phyloP scores from a whole-genome alignment of 2,329 filamentous ascomycete genomes.

The Fusarium domesticum region DNA sequence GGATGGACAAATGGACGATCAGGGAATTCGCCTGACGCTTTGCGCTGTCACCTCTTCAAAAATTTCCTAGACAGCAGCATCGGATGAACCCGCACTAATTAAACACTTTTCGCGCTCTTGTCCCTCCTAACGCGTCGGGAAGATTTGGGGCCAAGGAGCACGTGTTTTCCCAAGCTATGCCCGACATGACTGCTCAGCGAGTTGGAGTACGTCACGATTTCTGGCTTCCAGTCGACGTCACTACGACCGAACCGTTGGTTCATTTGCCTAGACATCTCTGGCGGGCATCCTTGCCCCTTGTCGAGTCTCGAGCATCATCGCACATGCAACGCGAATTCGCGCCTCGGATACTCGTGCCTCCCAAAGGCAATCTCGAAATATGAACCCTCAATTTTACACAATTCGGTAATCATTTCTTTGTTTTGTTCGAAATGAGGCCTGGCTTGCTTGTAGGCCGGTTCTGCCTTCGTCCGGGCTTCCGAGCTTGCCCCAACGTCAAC shows the following conservation, averaged over 20 bases:
- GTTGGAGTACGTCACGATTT: constrained; percentile 16
- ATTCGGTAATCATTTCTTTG: constrained; percentile 6
- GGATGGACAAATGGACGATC: constrained; percentile 14
- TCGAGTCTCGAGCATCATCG: constrained; percentile 18
- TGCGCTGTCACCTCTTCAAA: constrained; percentile 16
- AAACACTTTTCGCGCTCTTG: not conserved
- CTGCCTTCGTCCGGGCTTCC: constrained; percentile 40
- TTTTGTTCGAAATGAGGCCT: constrained; percentile 44
- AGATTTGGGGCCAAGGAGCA: constrained; percentile 4
- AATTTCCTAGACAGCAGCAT: constrained; percentile 2
- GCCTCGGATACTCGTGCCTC: too few species aligned
- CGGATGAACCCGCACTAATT: constrained; percentile 17
- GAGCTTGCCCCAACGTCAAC: constrained; percentile 24
- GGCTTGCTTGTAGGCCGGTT: constrained; percentile 43
- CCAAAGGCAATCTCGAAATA: constrained; percentile 13
- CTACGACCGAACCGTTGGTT: constrained; percentile 12
- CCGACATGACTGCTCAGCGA: constrained; percentile 9
- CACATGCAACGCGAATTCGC: too few species aligned
- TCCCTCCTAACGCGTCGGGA: constrained; percentile 2
- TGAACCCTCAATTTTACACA: constrained; percentile 15
- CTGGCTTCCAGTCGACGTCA: constrained; percentile 33
- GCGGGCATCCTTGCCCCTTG: constrained; percentile 19
- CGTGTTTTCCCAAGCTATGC: constrained; percentile 30
- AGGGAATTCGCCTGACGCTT: constrained; percentile 16
- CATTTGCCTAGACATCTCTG: constrained; percentile 5